These are phyloP conservation scores for Benincasa hispida DNA, from an alignment of 306 rosid species.

Conservation along the genomic window DNA sequence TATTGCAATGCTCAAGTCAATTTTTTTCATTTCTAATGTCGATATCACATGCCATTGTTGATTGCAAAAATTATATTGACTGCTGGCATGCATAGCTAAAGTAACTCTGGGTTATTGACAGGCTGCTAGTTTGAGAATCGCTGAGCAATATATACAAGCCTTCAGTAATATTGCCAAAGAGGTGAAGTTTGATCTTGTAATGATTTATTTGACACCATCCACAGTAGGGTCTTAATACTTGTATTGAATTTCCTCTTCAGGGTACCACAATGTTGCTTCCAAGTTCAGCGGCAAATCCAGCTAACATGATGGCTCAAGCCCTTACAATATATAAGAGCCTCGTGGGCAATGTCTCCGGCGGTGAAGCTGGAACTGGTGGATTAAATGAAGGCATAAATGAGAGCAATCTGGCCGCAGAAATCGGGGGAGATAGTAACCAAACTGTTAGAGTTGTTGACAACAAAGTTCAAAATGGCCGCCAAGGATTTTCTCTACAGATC, in stretches of 20 bases:
- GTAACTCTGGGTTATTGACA: conserved; percentile 22
- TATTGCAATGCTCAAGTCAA: neutral
- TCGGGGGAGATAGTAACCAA: conserved; percentile 9
- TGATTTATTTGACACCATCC: neutral
- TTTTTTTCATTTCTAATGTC: neutral
- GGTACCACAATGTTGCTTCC: conserved; percentile 95
- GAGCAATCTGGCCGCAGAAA: conserved; percentile 21
- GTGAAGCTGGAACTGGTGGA: conserved; percentile 17
- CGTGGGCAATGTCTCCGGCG: conserved; percentile 35
- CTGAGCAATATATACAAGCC: conserved; percentile 85
- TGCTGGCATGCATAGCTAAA: neutral
- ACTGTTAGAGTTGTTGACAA: conserved; percentile 4
- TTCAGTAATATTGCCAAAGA: conserved; percentile 82
- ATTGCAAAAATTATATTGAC: neutral
- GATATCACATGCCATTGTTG: neutral
- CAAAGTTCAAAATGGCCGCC: conserved; percentile 8
- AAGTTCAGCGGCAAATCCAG: conserved; percentile 71
- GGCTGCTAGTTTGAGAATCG: conserved; percentile 90
- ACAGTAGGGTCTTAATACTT: neutral
- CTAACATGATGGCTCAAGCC: conserved; percentile 93
- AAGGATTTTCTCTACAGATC: conserved; percentile 60
- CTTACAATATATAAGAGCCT: conserved; percentile 76
- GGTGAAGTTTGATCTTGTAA: conserved; percentile 28
- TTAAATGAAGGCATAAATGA: conserved; percentile 18
- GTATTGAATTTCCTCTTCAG: conserved; percentile 21